These are phyloP conservation scores for Obba rivulosa DNA, from an alignment of 768 basidiomycete genomes.

Conservation along the genomic window DNA sequence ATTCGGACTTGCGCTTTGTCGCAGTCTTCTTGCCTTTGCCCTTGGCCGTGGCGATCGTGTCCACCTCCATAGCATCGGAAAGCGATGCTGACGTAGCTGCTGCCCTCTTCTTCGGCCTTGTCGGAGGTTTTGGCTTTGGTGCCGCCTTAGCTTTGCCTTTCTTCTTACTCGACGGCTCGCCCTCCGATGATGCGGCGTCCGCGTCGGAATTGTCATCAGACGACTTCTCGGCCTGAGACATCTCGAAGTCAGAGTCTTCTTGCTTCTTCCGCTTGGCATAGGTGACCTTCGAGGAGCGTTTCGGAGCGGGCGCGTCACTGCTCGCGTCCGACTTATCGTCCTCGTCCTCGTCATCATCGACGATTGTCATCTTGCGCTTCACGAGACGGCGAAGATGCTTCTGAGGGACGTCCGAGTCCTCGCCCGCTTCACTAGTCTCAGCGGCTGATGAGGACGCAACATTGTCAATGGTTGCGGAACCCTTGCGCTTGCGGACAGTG, in stretches of 20 bases:
- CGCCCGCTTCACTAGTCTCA: slow-evolving; percentile 26
- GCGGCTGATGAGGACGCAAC: slow-evolving; percentile 31
- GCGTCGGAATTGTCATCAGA: slow-evolving; percentile 18
- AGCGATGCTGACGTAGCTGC: slow-evolving; percentile 12
- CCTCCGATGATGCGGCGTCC: slow-evolving; percentile 14
- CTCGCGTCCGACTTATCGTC: slow-evolving; percentile 19
- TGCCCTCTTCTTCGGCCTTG: slow-evolving; percentile 10
- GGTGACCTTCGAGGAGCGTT: slow-evolving; percentile 9
- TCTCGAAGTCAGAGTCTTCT: slow-evolving; percentile 15
- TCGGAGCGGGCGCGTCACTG: slow-evolving; percentile 5
- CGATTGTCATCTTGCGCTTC: slow-evolving; percentile 35
- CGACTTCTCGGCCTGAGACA: slow-evolving; percentile 3
- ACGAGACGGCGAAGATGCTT: slow-evolving; percentile 15
- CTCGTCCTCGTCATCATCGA: slow-evolving; percentile 55
- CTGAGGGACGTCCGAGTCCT: slow-evolving; percentile 33
- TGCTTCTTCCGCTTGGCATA: slow-evolving; percentile 15
- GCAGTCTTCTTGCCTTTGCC: slow-evolving; percentile 18
- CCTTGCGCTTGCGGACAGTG: slow-evolving; percentile 17
- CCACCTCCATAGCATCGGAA: slow-evolving; percentile 18
- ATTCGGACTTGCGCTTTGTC: slow-evolving; percentile 39
- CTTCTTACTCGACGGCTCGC: slow-evolving; percentile 22
- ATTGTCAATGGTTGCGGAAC: slow-evolving; percentile 19
- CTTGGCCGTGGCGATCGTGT: slow-evolving; percentile 11
- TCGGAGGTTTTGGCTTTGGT: slow-evolving; percentile 16
- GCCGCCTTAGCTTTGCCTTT: slow-evolving; percentile 19